Percentiles rank a stretch among this genome's conserved stretches.
Conservation (phyloP, 495 filamentous ascomycete species). For the Tuber borchii region DNA sequence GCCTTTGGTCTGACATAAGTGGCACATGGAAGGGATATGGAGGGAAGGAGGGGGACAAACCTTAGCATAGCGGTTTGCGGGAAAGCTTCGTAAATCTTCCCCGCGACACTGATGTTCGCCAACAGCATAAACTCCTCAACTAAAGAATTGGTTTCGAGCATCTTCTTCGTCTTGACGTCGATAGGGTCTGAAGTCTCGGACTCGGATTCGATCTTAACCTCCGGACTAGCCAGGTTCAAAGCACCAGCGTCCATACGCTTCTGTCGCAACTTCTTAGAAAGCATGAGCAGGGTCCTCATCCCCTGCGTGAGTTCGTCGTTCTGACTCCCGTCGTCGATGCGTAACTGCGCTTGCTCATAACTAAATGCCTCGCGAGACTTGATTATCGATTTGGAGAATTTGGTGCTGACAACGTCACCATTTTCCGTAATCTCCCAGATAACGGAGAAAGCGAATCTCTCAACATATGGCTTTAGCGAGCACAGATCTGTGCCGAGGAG, state of each 20-base stretch:
- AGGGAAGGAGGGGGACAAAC: background rate
- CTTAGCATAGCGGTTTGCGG: slow-evolving; percentile 83
- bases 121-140: slow-evolving; percentile 99
- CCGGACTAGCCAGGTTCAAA: slow-evolving; percentile 86
- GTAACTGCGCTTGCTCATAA: slow-evolving; percentile 89
- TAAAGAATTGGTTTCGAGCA: slow-evolving; percentile 92
- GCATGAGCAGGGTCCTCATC: slow-evolving; percentile 77
- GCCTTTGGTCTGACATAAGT: background rate
- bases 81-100: slow-evolving; percentile 79
- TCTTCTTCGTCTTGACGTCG: slow-evolving; percentile 88
- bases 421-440: slow-evolving; percentile 85
- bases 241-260: slow-evolving; percentile 95
- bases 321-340: slow-evolving; percentile 74
- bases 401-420: slow-evolving; percentile 70
- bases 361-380: slow-evolving; percentile 96
- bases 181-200: slow-evolving; percentile 92
- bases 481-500: slow-evolving; percentile 92
- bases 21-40: background rate
- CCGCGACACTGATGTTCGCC: slow-evolving; percentile 88
- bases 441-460: slow-evolving; percentile 92
- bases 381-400: slow-evolving; percentile 96
- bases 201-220: slow-evolving; percentile 88
- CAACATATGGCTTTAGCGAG: slow-evolving; percentile 93
- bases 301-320: slow-evolving; percentile 82
- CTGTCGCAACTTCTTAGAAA: slow-evolving; percentile 90